These are phyloP conservation scores for Mitosporidium daphniae DNA, from an alignment of 371 early-diverging fungal species.

Conservation along the genomic window DNA sequence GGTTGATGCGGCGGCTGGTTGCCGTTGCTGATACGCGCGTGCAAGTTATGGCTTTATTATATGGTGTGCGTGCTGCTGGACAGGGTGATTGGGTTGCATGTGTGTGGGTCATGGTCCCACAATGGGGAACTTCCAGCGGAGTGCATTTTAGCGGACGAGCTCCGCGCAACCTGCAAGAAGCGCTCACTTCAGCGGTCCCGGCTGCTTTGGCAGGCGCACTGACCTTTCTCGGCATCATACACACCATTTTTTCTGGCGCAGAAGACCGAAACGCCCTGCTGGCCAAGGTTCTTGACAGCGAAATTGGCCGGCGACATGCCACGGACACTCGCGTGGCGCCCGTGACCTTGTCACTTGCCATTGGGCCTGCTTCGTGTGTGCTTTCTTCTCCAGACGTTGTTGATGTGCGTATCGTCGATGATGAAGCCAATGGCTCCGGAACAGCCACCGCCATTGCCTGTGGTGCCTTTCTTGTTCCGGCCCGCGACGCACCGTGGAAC, in stretches of 20 bases:
- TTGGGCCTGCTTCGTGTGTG: too few species aligned
- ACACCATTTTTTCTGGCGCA: too few species aligned
- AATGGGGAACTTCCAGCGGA: constrained; percentile 68
- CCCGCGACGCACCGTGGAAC: constrained; percentile 55
- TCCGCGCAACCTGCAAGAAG: constrained; percentile 13
- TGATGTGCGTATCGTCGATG: too few species aligned
- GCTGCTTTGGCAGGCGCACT: constrained; percentile 13
- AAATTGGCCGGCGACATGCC: too few species aligned
- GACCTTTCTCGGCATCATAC: constrained; percentile 42
- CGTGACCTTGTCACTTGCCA: too few species aligned
- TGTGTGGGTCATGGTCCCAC: constrained; percentile 75
- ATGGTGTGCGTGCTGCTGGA: constrained; percentile 58
- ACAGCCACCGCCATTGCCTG: constrained; percentile 68
- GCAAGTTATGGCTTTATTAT: constrained; percentile 67
- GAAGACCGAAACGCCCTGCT: too few species aligned
- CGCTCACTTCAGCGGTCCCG: constrained; percentile 14
- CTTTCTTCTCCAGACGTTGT: too few species aligned
- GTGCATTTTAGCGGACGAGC: constrained; percentile 32
- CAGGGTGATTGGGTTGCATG: constrained; percentile 75
- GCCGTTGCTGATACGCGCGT: constrained; percentile 66
- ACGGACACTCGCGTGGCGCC: too few species aligned
- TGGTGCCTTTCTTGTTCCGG: constrained; percentile 88
- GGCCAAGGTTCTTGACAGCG: too few species aligned
- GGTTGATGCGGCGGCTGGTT: constrained; percentile 66
- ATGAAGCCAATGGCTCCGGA: constrained; percentile 65